Conservation (phyloP, 2,329 filamentous ascomycete genomes). For the Pseudogymnoascus sp. region DNA sequence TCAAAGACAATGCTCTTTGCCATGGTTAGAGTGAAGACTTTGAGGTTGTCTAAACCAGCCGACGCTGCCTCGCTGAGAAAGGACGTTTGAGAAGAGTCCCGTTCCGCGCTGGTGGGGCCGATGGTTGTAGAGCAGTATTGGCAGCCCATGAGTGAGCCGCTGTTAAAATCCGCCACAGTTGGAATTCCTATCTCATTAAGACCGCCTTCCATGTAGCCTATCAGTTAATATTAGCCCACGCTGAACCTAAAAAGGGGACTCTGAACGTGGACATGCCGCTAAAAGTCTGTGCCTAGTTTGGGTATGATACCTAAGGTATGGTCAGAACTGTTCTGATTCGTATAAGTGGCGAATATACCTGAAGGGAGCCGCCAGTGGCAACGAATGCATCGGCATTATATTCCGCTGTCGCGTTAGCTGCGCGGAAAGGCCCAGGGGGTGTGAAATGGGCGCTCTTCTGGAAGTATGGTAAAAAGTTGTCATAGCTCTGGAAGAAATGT, state of each 20-base stretch:
- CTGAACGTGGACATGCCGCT: not conserved
- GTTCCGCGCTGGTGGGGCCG: constrained; percentile 20
- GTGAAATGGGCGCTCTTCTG: constrained; percentile 27
- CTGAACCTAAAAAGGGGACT: not conserved
- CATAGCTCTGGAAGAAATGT: constrained; percentile 22
- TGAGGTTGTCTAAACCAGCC: constrained; percentile 27
- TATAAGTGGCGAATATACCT: constrained; percentile 12
- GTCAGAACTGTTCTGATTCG: not conserved
- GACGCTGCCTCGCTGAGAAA: constrained; percentile 25
- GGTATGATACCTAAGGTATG: constrained; percentile 28
- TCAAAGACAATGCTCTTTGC: constrained; percentile 40
- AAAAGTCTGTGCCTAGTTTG: constrained; percentile 33
- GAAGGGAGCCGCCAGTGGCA: constrained; percentile 29
- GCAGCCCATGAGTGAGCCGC: constrained; percentile 33
- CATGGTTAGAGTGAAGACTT: constrained; percentile 33
- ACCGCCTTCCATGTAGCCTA: constrained; percentile 32
- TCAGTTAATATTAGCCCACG: not conserved
- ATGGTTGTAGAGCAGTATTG: constrained; percentile 29
- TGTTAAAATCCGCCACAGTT: constrained; percentile 31
- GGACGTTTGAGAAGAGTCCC: constrained; percentile 31
- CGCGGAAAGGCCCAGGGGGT: constrained; percentile 22
- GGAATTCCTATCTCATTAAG: constrained; percentile 35
- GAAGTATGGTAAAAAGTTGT: constrained; percentile 28
- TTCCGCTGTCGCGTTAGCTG: constrained; percentile 22
- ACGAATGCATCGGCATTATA: constrained; percentile 28